phyloP scores from a whole-genome alignment of 2,329 filamentous ascomycete genomes.

The Sarocladiaceae sp. region DNA sequence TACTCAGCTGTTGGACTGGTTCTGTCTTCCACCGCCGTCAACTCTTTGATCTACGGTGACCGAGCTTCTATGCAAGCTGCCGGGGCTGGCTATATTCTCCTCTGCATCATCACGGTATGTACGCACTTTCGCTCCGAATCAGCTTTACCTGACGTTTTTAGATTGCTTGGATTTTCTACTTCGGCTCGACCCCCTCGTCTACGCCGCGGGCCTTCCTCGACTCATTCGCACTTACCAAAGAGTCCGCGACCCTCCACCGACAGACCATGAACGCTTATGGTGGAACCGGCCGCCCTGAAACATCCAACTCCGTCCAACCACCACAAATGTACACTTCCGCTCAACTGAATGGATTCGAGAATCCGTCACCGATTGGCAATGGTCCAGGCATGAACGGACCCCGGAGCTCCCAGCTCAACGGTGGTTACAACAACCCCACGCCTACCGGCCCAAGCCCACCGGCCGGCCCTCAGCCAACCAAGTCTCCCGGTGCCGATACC shows the following conservation, averaged over 20 bases:
- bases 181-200: slow-evolving; percentile 85
- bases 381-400: slow-evolving; percentile 1
- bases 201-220: slow-evolving; percentile 88
- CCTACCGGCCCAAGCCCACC: slow-evolving; percentile 18
- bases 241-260: slow-evolving; percentile 63
- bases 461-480: slow-evolving; percentile 32
- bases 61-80: slow-evolving; percentile 76
- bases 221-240: slow-evolving; percentile 91
- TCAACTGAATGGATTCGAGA: slow-evolving; percentile 94
- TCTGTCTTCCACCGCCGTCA: slow-evolving; percentile 80
- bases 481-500: slow-evolving; percentile 40
- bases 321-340: slow-evolving; percentile 98
- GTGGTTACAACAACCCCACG: slow-evolving; percentile 33
- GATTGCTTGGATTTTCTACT: slow-evolving; percentile 99
- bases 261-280: slow-evolving; percentile 71
- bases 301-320: slow-evolving; percentile 69
- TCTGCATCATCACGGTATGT: slow-evolving; percentile 87
- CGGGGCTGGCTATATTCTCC: slow-evolving; percentile 86
- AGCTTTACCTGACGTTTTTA: slow-evolving; percentile 29
- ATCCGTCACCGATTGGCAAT: slow-evolving; percentile 77
- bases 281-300: slow-evolving; percentile 72
- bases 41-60: slow-evolving; percentile 75
- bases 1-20: slow-evolving; percentile 82
- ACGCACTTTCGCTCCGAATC: not conserved
- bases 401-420: slow-evolving; percentile 52